Evolutionary conservation across 805 yeast genomes (phyloP).

Genomic region (Saturnispora quitensis): DNA sequence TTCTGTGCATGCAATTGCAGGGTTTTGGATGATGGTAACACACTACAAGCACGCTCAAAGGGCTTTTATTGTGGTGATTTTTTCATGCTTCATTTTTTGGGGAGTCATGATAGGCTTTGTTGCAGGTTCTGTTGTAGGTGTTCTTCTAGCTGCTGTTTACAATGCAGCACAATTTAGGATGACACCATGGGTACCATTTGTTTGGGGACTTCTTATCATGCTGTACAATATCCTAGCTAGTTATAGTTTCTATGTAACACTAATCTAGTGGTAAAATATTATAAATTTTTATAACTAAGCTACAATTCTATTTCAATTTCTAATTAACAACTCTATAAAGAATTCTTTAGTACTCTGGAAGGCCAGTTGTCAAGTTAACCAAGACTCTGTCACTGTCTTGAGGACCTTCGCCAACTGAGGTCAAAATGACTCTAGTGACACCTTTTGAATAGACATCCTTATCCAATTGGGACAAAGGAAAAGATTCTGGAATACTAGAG

Average conservation of each 20-base stretch:
- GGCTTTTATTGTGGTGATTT: constrained; percentile 31
- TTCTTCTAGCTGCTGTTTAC: constrained; percentile 66
- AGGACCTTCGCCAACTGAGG: constrained; percentile 87
- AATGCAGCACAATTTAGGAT: constrained; percentile 72
- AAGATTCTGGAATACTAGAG: constrained; percentile 14
- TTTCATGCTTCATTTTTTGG: constrained; percentile 37
- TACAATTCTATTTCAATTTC: not conserved
- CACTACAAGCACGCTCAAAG: constrained; percentile 30
- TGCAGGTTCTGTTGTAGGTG: constrained; percentile 70
- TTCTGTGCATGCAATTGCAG: constrained; percentile 56
- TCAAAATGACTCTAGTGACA: constrained; percentile 74
- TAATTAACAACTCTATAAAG: not conserved
- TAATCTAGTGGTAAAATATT: constrained; percentile 1
- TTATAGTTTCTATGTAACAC: constrained; percentile 38
- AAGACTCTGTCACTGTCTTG: constrained; percentile 46
- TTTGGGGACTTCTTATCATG: constrained; percentile 64
- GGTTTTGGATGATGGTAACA: constrained; percentile 47
- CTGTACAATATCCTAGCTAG: constrained; percentile 58
- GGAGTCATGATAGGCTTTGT: constrained; percentile 60
- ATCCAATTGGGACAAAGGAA: constrained; percentile 25
- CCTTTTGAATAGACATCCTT: constrained; percentile 36
- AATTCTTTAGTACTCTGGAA: constrained; percentile 35
- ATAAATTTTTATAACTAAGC: not conserved
- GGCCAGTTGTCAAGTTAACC: constrained; percentile 48
- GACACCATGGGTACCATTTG: constrained; percentile 93